Base-by-base conservation (phyloP, 106 monocot species). In the Dioscorea alata region DNA sequence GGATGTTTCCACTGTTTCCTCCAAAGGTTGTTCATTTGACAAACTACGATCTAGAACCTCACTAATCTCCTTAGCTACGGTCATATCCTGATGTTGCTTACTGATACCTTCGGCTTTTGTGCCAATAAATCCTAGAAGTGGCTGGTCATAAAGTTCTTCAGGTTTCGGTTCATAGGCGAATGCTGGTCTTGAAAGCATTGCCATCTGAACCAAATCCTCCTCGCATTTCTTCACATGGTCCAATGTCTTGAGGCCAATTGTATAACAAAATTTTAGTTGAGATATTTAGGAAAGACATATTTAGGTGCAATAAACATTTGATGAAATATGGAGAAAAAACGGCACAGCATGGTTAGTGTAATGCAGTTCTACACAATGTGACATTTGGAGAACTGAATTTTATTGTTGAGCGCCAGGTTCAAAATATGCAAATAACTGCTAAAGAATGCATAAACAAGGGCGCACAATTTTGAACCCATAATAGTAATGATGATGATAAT, bases 151-250 rank as follows among this genome's bases (percentile, higher is more conserved):
- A 33, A 86, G 82, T 18, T 79, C 84, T 59, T 74, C 76, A 6
- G 91, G 75, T 23, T 72, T 82, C 18, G 86, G 66, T 59, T 92
- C 78, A 70, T 97, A 85, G 3, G 75, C 71, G 32, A 86, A 72
- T 1, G 71, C 73, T 25, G 92, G 80, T 10, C 82, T 81, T 71
- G 81, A 73, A 33, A 85, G 79, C 78, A 82, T 56, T 23, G 91
- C 78, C 91, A 91, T 95, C 25, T 92, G 73, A 28, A 78, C 69
- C 20, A 92, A 75, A 68, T 97, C 92, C 48, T 85, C 76, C 64
- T 97, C 89, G 16, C 92, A 92, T 75, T 89, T 87, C 78, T 92
- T 97, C 13, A 97, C 77, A 49, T 88, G 77, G 49, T 82, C 87
- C 61, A 97, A 13, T 5, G 84, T 97, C 97, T 95, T 61, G 7